A percentile compares a stretch with the other conserved stretches of the same genome.
These are phyloP conservation scores for Scheffersomyces cryptocercus DNA, from an alignment of 1,139 yeast genomes.

Conservation along the genomic window DNA sequence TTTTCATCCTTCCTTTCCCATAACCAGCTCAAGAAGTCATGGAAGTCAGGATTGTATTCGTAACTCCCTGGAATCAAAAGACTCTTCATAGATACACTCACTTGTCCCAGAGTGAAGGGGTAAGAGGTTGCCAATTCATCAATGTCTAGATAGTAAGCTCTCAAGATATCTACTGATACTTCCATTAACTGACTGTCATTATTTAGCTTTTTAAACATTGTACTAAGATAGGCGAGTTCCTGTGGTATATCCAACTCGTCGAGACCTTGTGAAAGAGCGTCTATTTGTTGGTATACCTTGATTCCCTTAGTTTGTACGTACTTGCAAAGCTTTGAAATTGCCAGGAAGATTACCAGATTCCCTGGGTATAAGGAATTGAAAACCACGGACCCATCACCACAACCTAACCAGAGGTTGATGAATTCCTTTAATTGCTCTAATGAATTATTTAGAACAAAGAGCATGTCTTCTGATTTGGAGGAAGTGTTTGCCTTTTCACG, in stretches of 20 bases:
- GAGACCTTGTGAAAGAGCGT: neutral
- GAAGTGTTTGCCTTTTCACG: conserved; percentile 1
- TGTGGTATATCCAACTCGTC: neutral
- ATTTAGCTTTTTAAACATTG: neutral
- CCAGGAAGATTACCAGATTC: conserved; percentile 32
- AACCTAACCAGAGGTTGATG: conserved; percentile 28
- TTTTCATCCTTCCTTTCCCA: conserved; percentile 7
- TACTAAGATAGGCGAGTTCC: too few relatives aligned
- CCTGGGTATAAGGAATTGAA: conserved; percentile 34
- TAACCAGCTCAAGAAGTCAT: conserved; percentile 23
- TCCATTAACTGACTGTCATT: neutral
- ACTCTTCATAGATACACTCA: conserved; percentile 3
- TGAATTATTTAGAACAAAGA: conserved; percentile 10
- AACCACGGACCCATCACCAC: conserved; percentile 16
- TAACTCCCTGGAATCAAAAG: neutral
- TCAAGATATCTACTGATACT: conserved; percentile 2
- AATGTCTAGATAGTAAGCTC: conserved; percentile 7
- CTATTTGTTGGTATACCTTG: neutral
- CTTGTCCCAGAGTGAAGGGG: conserved; percentile 4
- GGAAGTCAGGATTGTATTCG: conserved; percentile 10
- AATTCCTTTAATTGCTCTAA: conserved; percentile 12
- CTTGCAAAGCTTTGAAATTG: conserved; percentile 14
- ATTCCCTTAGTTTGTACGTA: conserved; percentile 9
- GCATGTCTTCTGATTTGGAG: conserved; percentile 8
- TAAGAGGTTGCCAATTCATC: conserved; percentile 2